phyloP scores from a whole-genome alignment of 768 basidiomycete species.

The Rhodotorula diobovata region DNA sequence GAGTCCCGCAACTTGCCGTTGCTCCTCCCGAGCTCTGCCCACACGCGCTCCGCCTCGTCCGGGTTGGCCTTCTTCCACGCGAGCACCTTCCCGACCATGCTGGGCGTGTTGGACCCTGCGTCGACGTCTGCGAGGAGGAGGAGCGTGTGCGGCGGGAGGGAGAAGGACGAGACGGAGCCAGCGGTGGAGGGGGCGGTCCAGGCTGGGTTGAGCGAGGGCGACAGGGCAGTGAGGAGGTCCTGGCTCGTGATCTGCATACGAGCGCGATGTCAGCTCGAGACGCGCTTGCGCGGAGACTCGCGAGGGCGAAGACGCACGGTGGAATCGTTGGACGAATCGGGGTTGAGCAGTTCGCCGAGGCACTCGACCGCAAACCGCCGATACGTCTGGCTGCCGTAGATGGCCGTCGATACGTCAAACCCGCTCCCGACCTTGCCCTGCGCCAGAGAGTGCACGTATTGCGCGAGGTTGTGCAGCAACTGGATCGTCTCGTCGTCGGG shows the following conservation, averaged over 20 bases:
- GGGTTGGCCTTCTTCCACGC: conserved; percentile 73
- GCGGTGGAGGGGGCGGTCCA: conserved; percentile 61
- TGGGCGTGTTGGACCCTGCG: conserved; percentile 91
- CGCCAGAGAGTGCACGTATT: conserved; percentile 90
- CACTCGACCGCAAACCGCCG: conserved; percentile 69
- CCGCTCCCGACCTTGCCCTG: conserved; percentile 98
- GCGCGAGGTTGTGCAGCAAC: conserved; percentile 84
- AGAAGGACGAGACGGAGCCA: conserved; percentile 59
- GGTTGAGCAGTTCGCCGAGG: conserved; percentile 57
- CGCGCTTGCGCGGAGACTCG: too few relatives aligned
- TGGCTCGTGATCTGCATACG: conserved; percentile 22
- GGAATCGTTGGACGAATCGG: conserved; percentile 14
- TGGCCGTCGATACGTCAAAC: conserved; percentile 90
- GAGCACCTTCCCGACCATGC: conserved; percentile 82
- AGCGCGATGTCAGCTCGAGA: too few relatives aligned
- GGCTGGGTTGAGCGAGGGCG: conserved; percentile 57
- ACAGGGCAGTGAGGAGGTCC: conserved; percentile 56
- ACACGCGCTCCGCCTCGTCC: conserved; percentile 49
- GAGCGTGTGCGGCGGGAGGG: conserved; percentile 74
- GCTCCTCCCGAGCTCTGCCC: conserved; percentile 36
- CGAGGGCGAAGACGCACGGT: not conserved
- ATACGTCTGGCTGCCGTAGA: conserved; percentile 91
- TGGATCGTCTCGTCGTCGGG: conserved; percentile 53
- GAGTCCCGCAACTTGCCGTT: conserved; percentile 37
- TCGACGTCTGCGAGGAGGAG: conserved; percentile 93